Percentiles rank a stretch among this genome's conserved stretches.
Evolutionary conservation across 306 rosid species (phyloP).

Genomic region (Inga laurina): DNA sequence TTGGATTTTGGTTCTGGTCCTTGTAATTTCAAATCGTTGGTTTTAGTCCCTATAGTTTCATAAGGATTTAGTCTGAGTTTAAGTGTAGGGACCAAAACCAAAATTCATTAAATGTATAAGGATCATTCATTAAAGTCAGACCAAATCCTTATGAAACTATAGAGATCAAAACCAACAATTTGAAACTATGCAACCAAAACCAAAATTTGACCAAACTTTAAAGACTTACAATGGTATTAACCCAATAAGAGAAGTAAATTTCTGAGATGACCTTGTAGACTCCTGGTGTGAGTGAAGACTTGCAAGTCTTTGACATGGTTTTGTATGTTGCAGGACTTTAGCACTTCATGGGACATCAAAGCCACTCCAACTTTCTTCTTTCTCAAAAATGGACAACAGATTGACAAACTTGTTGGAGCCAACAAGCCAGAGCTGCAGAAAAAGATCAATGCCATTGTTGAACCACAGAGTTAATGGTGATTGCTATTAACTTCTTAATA

Average conservation of each 20-base stretch:
- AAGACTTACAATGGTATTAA: too few species aligned
- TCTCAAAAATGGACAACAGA: slow-evolving; percentile 76
- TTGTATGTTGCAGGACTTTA: slow-evolving; percentile 72
- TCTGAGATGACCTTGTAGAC: neutral
- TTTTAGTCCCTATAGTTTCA: too few species aligned
- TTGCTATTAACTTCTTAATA: slow-evolving; percentile 10
- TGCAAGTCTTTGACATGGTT: slow-evolving; percentile 9
- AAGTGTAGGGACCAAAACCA: too few species aligned
- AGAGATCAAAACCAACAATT: too few species aligned
- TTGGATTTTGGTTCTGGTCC: too few species aligned
- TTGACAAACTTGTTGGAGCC: slow-evolving; percentile 98
- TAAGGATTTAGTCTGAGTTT: too few species aligned
- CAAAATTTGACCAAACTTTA: too few species aligned
- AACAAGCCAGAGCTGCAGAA: slow-evolving; percentile 88
- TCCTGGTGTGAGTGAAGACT: neutral
- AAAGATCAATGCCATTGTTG: slow-evolving; percentile 62
- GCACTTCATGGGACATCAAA: slow-evolving; percentile 94
- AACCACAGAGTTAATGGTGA: slow-evolving; percentile 43
- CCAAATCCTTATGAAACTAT: too few species aligned
- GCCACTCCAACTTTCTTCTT: slow-evolving; percentile 99
- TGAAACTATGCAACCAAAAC: too few species aligned
- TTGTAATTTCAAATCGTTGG: too few species aligned
- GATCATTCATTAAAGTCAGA: too few species aligned
- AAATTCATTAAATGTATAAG: too few species aligned
- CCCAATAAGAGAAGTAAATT: neutral